Conservation (phyloP, 371 early-diverging fungal species). For the Sanchytrium tribonematis region DNA sequence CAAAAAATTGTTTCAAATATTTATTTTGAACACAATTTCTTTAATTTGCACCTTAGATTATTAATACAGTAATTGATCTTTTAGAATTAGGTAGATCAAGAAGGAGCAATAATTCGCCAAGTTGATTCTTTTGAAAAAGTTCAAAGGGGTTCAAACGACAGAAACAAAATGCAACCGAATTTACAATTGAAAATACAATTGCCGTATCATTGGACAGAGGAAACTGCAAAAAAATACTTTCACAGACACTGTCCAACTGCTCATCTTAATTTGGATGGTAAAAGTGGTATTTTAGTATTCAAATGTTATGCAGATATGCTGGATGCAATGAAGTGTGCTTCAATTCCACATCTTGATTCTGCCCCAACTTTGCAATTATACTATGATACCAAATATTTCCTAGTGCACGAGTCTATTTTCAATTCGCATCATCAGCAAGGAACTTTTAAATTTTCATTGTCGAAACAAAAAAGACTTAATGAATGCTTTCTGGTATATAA, state of each 20-base stretch:
- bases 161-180: not conserved
- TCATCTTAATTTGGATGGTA: not conserved
- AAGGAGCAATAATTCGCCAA: no score
- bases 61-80: no score
- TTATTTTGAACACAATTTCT: no score
- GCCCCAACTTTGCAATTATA: not conserved
- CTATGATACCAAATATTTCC: not conserved
- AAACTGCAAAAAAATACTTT: conserved; percentile 1
- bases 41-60: no score
- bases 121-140: no score
- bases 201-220: not conserved
- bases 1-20: no score
- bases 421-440: not conserved
- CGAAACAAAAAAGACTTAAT: not conserved
- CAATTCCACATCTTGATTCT: not conserved
- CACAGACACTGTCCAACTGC: not conserved
- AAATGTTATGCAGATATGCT: not conserved
- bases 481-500: not conserved
- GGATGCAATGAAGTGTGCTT: not conserved
- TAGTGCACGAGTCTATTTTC: not conserved
- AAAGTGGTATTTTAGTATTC: not conserved
- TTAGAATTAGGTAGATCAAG: no score
- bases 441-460: not conserved
- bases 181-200: not conserved
- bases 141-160: no score